A percentile compares a stretch with the other conserved stretches of the same genome.
These are phyloP conservation scores for Eimeria falciformis DNA, from an alignment of 169 alveolate species.

Conservation along the genomic window DNA sequence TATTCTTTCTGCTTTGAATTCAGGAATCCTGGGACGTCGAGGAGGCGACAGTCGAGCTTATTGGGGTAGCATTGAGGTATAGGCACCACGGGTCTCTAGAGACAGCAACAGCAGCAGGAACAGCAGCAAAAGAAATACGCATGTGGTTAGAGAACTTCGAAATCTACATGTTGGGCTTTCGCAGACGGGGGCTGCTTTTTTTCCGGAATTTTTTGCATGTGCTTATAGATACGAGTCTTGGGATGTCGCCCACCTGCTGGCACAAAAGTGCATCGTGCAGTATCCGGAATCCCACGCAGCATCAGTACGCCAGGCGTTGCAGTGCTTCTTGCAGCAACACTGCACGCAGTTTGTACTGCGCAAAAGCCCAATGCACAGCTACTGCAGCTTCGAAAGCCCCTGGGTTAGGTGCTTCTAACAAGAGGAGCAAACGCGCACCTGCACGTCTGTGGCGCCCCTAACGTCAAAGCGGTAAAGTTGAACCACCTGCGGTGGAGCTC, in stretches of 20 bases:
- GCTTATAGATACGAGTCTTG: slow-evolving; percentile 67
- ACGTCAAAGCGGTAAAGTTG: neutral
- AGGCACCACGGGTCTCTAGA: too few species aligned
- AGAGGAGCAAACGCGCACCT: too few species aligned
- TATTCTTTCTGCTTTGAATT: neutral
- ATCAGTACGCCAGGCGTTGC: slow-evolving; percentile 62
- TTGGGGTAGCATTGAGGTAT: slow-evolving; percentile 58
- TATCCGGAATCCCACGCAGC: slow-evolving; percentile 77
- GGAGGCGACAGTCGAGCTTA: slow-evolving; percentile 64
- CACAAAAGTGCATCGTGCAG: slow-evolving; percentile 59
- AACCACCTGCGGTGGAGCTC: too few species aligned
- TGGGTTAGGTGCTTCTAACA: too few species aligned
- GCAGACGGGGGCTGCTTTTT: neutral
- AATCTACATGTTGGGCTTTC: neutral
- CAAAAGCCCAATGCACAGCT: too few species aligned
- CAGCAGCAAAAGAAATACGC: neutral
- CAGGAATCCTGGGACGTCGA: slow-evolving; percentile 66
- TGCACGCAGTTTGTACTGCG: too few species aligned
- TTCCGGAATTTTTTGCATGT: neutral
- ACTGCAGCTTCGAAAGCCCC: too few species aligned
- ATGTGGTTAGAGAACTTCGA: neutral
- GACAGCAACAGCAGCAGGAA: too few species aligned
- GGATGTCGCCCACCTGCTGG: slow-evolving; percentile 76
- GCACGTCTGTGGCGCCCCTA: too few species aligned
- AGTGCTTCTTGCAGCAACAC: too few species aligned